phyloP scores from a whole-genome alignment of 345 rosid genomes.

The Melaleuca quinquenervia region DNA sequence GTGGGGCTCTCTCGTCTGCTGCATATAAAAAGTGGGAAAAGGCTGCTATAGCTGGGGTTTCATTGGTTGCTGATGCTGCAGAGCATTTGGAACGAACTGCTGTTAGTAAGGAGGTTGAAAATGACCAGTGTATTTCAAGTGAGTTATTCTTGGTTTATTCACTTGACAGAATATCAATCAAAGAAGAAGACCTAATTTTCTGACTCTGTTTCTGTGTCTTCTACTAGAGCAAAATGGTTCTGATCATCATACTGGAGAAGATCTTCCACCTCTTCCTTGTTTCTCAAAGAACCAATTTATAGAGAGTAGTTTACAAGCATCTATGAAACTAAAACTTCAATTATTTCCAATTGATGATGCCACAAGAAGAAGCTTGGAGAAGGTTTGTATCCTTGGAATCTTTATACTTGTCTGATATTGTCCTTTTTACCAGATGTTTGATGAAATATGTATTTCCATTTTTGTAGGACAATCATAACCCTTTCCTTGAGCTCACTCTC shows the following conservation, averaged over 20 bases:
- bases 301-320: constrained; percentile 35
- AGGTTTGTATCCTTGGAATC: constrained; percentile 37
- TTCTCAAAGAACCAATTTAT: constrained; percentile 35
- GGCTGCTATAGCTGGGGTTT: constrained; percentile 98
- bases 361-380: constrained; percentile 81
- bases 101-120: constrained; percentile 41
- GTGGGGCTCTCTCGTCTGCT: constrained; percentile 39
- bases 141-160: not conserved
- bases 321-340: constrained; percentile 84
- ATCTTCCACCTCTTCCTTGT: constrained; percentile 22
- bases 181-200: not conserved
- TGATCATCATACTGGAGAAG: constrained; percentile 29
- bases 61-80: constrained; percentile 99
- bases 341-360: constrained; percentile 88
- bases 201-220: not conserved
- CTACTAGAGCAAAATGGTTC: constrained; percentile 22
- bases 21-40: constrained; percentile 94
- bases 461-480: constrained; percentile 86
- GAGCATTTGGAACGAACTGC: constrained; percentile 83
- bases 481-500: constrained; percentile 95
- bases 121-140: constrained; percentile 21
- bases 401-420: not conserved
- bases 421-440: not conserved
- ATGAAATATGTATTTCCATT: constrained; percentile 10
- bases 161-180: not conserved